Base-by-base conservation (phyloP, 805 yeast species). In the Saturnispora dispora region DNA sequence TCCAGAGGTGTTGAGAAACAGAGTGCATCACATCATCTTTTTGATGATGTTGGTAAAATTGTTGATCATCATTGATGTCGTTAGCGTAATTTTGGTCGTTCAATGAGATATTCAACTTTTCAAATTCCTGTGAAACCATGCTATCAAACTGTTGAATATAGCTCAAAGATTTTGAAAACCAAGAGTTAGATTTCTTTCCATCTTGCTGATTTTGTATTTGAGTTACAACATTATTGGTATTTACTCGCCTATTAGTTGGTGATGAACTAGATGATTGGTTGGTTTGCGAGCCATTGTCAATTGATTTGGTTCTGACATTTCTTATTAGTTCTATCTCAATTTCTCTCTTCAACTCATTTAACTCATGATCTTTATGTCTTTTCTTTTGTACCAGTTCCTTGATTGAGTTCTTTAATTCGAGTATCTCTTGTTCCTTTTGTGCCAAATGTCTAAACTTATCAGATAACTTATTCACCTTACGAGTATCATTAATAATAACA, bases 61-160 rank as follows among this genome's bases (percentile, higher is more conserved):
- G 64, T 56, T 8, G 64, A 67, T 20, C 33, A 10, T 30, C 33
- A 53, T 54, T 39, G 58, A 59, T 37, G 23, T 32, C 25, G 28
- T 45, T 27, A 13, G 15, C 36, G 8, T 48, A 52, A 4, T 18
- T 32, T 23, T 53, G 53, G 10, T 57, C 60, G 27, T 55, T 60
- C 22, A 56, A 69, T 56, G 72, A 64, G 18, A 69, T 59, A 41
- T 74, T 68, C 23, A 75, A 65, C 55, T 75, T 79, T 56, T 83
- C 89, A 52, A 84, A 70, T 61, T 83, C 89, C 52, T 73, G 76
- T 60, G 80, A 87, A 32, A 84, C 68, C 64, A 82, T 70, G 49
- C 76, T 79, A 62, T 84, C 91, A 59, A 84, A 75, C 55, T 81
- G 87, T 57, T 81, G 87, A 45, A 84, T 71, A 48, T 82, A 70